Evolutionary conservation across 1,284 basidiomycete genomes (phyloP).

Genomic region (Pseudozyma hubeiensis): DNA sequence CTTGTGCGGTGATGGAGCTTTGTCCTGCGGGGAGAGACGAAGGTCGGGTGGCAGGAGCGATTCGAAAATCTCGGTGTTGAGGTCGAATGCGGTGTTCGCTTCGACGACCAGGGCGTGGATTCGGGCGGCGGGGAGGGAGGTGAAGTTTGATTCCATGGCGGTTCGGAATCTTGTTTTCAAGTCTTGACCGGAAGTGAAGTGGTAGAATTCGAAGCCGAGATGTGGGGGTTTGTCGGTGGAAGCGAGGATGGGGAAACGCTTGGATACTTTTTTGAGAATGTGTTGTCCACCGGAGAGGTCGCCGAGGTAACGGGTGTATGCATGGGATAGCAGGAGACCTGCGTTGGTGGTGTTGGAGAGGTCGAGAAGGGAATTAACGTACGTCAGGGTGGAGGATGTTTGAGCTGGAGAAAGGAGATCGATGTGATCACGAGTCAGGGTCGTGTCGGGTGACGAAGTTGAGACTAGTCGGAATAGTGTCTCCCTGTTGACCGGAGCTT

Average conservation of each 20-base stretch:
- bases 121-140: conserved; percentile 65
- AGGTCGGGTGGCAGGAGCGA: conserved; percentile 19
- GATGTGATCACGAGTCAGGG: conserved; percentile 30
- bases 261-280: conserved; percentile 75
- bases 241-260: conserved; percentile 25
- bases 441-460: neutral
- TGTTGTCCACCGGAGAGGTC: conserved; percentile 85
- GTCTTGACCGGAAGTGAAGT: conserved; percentile 78
- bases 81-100: conserved; percentile 77
- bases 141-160: conserved; percentile 78
- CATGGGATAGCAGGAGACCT: conserved; percentile 29
- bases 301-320: conserved; percentile 77
- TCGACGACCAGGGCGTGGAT: conserved; percentile 73
- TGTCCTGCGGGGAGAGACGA: neutral
- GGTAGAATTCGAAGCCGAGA: conserved; percentile 75
- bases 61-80: conserved; percentile 77
- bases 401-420: conserved; percentile 39
- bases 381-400: conserved; percentile 23
- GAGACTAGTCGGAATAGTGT: neutral
- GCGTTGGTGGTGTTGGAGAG: neutral
- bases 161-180: conserved; percentile 82
- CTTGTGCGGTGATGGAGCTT: neutral
- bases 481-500: neutral
- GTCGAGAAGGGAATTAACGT: conserved; percentile 23
- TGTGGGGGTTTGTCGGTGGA: neutral